Conservation (phyloP, 306 rosid genomes). For the Sesbania bispinosa region DNA sequence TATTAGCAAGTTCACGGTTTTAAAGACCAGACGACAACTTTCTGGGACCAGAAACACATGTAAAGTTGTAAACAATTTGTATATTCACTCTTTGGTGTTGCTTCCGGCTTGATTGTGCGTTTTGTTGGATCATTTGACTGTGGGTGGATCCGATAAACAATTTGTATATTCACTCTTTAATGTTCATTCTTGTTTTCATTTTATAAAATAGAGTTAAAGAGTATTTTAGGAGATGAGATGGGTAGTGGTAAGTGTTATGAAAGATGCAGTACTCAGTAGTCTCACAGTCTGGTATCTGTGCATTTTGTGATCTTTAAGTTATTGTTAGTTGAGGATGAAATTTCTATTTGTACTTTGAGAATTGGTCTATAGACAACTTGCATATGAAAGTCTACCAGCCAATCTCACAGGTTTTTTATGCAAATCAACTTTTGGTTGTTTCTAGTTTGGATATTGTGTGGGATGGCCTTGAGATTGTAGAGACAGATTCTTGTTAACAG, state of each 20-base stretch:
- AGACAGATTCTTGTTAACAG: constrained; percentile 8
- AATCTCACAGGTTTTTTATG: background rate
- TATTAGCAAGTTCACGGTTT: background rate
- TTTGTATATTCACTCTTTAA: too few relatives aligned
- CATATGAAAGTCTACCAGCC: background rate
- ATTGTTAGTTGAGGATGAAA: background rate
- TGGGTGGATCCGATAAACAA: background rate
- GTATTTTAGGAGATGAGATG: background rate
- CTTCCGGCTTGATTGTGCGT: too few relatives aligned
- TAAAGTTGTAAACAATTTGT: too few relatives aligned
- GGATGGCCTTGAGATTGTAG: background rate
- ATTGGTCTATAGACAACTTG: background rate
- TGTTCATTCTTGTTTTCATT: background rate
- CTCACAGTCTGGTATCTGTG: background rate
- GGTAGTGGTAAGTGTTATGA: background rate
- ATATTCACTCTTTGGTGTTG: too few relatives aligned
- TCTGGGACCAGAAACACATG: too few relatives aligned
- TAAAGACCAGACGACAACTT: background rate
- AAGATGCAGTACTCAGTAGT: background rate
- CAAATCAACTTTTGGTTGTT: background rate
- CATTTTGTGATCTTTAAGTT: background rate
- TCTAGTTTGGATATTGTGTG: background rate
- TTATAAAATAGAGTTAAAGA: background rate
- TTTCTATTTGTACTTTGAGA: background rate
- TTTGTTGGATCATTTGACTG: constrained; percentile 7